Evolutionary conservation across 2,329 filamentous ascomycete species (phyloP).

Genomic region (Alternaria brassicae): DNA sequence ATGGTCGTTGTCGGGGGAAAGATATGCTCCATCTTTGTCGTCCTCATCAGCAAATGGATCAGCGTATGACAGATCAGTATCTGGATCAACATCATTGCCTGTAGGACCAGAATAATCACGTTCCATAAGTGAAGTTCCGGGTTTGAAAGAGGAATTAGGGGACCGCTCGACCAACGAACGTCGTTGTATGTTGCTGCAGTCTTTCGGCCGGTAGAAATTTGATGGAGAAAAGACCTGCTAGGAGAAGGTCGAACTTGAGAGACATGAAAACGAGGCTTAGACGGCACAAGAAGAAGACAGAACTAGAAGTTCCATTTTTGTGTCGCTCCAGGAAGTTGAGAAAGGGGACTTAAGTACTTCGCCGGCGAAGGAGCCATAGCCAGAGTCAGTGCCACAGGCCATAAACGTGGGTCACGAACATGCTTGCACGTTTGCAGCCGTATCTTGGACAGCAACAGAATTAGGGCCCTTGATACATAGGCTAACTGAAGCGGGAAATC

Average conservation of each 20-base stretch:
- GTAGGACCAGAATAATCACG: background rate
- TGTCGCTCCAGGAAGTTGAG: background rate
- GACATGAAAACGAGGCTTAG: background rate
- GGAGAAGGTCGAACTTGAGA: background rate
- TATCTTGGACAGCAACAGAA: background rate
- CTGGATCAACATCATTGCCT: background rate
- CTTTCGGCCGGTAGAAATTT: background rate
- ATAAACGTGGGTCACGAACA: background rate
- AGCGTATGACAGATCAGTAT: background rate
- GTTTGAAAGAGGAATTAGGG: background rate
- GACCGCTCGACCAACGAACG: background rate
- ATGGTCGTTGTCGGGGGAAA: slow-evolving; percentile 11
- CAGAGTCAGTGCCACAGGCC: background rate
- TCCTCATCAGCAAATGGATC: background rate
- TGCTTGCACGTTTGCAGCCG: background rate
- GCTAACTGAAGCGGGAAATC: background rate
- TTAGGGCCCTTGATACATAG: background rate
- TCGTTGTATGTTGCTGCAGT: background rate
- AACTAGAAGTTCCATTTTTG: background rate
- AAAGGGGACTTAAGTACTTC: background rate
- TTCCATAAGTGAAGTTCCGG: background rate
- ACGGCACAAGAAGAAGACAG: background rate
- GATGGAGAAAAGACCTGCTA: background rate
- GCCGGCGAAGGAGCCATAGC: background rate
- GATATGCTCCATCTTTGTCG: background rate